Conservation (phyloP, 2,329 filamentous ascomycete species). For the Paraconiothyrium brasiliense region DNA sequence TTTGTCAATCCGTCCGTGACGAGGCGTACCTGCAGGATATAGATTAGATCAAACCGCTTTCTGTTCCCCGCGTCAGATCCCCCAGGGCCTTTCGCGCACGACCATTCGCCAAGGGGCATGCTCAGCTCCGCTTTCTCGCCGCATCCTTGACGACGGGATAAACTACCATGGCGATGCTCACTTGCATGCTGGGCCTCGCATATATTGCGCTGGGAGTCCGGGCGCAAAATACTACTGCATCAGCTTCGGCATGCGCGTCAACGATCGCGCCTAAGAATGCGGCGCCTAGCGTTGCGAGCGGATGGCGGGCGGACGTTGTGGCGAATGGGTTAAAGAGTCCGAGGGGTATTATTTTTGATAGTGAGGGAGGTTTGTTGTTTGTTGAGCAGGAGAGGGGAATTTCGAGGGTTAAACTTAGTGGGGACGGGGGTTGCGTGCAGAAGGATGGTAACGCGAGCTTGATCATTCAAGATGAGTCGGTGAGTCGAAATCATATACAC, state of each 20-base stretch:
- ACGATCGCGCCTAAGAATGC: constrained; percentile 50
- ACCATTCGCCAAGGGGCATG: neutral
- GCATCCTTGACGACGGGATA: neutral
- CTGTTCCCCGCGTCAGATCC: constrained; percentile 1
- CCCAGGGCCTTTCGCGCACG: neutral
- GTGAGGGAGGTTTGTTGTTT: constrained; percentile 58
- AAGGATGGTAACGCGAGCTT: constrained; percentile 32
- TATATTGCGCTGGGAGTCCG: constrained; percentile 33
- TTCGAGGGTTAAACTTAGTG: constrained; percentile 48
- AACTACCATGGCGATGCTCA: constrained; percentile 25
- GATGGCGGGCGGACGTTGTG: constrained; percentile 56
- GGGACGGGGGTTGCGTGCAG: constrained; percentile 41
- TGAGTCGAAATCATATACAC: constrained; percentile 28
- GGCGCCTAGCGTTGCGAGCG: constrained; percentile 53
- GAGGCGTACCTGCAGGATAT: constrained; percentile 1
- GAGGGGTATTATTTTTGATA: constrained; percentile 59
- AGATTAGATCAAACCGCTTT: neutral
- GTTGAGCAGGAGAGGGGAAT: constrained; percentile 56
- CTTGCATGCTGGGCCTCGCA: constrained; percentile 37
- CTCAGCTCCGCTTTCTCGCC: constrained; percentile 10
- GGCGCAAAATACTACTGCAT: constrained; percentile 31
- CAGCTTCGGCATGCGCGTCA: constrained; percentile 44
- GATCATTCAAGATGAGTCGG: constrained; percentile 39
- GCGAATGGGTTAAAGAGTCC: constrained; percentile 57
- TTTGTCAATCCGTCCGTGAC: neutral